These are phyloP conservation scores for Ramalina intermedia DNA, from an alignment of 495 filamentous ascomycete species.

Conservation along the genomic window DNA sequence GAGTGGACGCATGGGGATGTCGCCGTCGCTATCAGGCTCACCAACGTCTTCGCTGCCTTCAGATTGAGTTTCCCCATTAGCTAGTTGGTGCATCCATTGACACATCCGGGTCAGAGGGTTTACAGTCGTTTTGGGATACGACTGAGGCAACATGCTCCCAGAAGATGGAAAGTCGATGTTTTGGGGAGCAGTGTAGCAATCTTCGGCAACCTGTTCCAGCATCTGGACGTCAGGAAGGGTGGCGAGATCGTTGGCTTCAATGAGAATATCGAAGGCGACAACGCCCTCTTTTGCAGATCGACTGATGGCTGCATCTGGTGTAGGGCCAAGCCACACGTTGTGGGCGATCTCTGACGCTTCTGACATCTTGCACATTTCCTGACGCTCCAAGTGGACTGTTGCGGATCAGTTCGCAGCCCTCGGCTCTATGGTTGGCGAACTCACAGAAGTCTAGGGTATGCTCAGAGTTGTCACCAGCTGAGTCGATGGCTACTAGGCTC, in stretches of 20 bases:
- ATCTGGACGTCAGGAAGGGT: slow-evolving; percentile 40
- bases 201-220: slow-evolving; percentile 43
- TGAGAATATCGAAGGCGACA: slow-evolving; percentile 48
- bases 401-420: not conserved
- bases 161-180: slow-evolving; percentile 83
- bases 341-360: slow-evolving; percentile 69
- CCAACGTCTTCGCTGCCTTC: slow-evolving; percentile 23
- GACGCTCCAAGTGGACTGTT: slow-evolving; percentile 61
- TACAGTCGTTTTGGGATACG: slow-evolving; percentile 61
- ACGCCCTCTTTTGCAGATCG: slow-evolving; percentile 16
- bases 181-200: slow-evolving; percentile 39
- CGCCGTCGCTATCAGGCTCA: slow-evolving; percentile 40
- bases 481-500: slow-evolving; percentile 59
- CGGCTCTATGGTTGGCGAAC: slow-evolving; percentile 11
- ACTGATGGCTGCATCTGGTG: slow-evolving; percentile 47
- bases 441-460: slow-evolving; percentile 77
- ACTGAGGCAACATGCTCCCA: slow-evolving; percentile 71
- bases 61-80: slow-evolving; percentile 41
- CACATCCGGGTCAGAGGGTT: slow-evolving; percentile 75
- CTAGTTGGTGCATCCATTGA: slow-evolving; percentile 75
- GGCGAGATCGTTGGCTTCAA: slow-evolving; percentile 79
- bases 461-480: slow-evolving; percentile 55
- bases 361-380: slow-evolving; percentile 91
- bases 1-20: slow-evolving; percentile 32
- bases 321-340: slow-evolving; percentile 86